Conservation (phyloP, 2,329 filamentous ascomycete species). For the Zasmidium citrigriseum region DNA sequence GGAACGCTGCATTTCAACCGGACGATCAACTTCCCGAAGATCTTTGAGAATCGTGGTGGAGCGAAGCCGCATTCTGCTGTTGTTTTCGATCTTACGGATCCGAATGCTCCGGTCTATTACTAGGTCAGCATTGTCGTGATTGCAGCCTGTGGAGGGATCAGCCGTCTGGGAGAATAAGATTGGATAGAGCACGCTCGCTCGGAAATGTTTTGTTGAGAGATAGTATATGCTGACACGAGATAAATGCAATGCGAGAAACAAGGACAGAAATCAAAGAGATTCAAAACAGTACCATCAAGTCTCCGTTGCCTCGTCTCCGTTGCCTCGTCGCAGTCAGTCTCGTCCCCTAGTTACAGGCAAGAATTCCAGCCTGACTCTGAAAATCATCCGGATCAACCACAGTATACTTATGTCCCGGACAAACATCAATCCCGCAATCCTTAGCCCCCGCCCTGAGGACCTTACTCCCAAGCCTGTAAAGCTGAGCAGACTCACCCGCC, state of each 20-base stretch:
- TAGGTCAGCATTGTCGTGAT: no score
- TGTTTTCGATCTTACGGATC: conserved; percentile 1
- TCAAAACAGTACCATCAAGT: no score
- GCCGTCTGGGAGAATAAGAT: no score
- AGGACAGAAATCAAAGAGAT: no score
- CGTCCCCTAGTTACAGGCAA: background rate
- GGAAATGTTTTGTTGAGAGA: no score
- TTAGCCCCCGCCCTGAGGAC: background rate
- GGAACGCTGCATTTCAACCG: conserved; percentile 62
- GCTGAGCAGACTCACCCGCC: background rate
- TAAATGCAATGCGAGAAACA: no score
- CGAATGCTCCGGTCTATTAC: no score
- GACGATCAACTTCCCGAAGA: conserved; percentile 57
- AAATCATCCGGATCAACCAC: background rate
- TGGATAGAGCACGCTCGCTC: no score
- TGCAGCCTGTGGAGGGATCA: no score
- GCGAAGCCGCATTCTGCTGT: conserved; percentile 56
- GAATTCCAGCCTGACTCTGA: background rate
- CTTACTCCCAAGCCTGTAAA: background rate
- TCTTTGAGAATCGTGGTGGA: conserved; percentile 58
- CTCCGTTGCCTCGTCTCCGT: no score
- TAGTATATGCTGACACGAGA: no score
- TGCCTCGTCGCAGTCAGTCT: background rate
- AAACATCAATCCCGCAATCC: background rate
- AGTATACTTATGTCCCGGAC: background rate